These are phyloP conservation scores for Penicillium sp. DNA, from an alignment of 2,329 filamentous ascomycete genomes.

Conservation along the genomic window DNA sequence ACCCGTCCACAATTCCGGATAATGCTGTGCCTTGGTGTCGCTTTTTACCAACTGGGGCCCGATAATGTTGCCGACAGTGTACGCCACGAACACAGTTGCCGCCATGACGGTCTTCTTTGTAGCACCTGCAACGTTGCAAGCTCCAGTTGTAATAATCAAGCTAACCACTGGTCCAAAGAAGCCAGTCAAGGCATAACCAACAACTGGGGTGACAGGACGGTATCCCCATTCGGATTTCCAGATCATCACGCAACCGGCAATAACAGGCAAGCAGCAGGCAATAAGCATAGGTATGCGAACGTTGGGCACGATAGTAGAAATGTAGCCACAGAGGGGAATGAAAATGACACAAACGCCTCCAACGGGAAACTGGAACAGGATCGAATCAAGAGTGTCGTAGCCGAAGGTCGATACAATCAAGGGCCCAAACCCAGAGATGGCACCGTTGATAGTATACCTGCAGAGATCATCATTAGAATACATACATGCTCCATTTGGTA, in stretches of 20 bases:
- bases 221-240: constrained; percentile 60
- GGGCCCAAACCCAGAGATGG: constrained; percentile 61
- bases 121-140: constrained; percentile 63
- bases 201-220: constrained; percentile 57
- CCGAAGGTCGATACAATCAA: constrained; percentile 65
- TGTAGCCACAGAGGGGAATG: constrained; percentile 58
- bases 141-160: constrained; percentile 49
- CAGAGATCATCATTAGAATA: too few relatives aligned
- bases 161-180: constrained; percentile 65
- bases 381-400: constrained; percentile 54
- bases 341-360: constrained; percentile 59
- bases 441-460: constrained; percentile 50
- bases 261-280: constrained; percentile 61
- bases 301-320: constrained; percentile 53
- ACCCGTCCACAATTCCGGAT: constrained; percentile 62
- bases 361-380: constrained; percentile 66
- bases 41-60: constrained; percentile 62
- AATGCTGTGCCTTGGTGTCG: constrained; percentile 57
- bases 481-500: too few relatives aligned
- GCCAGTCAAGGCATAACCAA: constrained; percentile 63
- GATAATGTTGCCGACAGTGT: constrained; percentile 68
- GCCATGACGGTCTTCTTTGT: constrained; percentile 74
- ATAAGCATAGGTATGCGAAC: constrained; percentile 58
- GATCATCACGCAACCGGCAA: constrained; percentile 64
- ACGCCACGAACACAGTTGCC: constrained; percentile 64